Percentiles rank a stretch among this genome's conserved stretches.
Evolutionary conservation across 2,329 filamentous ascomycete species (phyloP).

Genomic region (Fusarium sublunatum): DNA sequence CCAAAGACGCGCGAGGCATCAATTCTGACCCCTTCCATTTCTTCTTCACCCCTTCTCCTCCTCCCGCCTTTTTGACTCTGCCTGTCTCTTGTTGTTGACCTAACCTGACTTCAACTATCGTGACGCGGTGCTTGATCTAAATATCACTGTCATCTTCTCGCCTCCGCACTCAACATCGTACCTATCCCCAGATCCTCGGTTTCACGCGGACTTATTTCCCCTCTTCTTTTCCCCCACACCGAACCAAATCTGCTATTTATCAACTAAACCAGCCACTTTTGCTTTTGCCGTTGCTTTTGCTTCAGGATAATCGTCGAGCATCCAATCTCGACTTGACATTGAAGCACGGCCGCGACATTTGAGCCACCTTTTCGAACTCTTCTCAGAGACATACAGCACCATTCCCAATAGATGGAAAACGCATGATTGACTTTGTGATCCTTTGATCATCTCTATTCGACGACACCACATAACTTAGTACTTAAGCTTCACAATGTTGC

Average conservation of each 20-base stretch:
- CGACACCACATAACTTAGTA: conserved; percentile 27
- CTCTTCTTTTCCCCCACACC: conserved; percentile 32
- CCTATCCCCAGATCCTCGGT: conserved; percentile 38
- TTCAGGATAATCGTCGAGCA: neutral
- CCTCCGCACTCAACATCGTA: conserved; percentile 11
- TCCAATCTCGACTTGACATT: neutral
- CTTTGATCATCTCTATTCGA: conserved; percentile 42
- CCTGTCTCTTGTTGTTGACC: conserved; percentile 5
- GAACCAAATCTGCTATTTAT: conserved; percentile 30
- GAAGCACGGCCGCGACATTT: neutral
- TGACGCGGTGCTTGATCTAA: conserved; percentile 2
- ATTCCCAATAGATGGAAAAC: conserved; percentile 32
- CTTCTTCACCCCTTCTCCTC: conserved; percentile 35
- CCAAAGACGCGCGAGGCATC: conserved; percentile 40
- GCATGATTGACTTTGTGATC: conserved; percentile 37
- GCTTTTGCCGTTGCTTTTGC: neutral
- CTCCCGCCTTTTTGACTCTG: conserved; percentile 16
- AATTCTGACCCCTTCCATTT: conserved; percentile 37
- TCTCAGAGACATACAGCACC: conserved; percentile 22
- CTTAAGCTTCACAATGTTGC: conserved; percentile 57
- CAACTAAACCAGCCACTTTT: conserved; percentile 17
- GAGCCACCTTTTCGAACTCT: conserved; percentile 1
- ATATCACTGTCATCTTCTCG: conserved; percentile 29
- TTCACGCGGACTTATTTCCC: conserved; percentile 26
- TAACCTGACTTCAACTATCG: conserved; percentile 6